A percentile compares a stretch with the other conserved stretches of the same genome.
Conservation (phyloP, 2,329 filamentous ascomycete species). For the Colletotrichum graminicola region DNA sequence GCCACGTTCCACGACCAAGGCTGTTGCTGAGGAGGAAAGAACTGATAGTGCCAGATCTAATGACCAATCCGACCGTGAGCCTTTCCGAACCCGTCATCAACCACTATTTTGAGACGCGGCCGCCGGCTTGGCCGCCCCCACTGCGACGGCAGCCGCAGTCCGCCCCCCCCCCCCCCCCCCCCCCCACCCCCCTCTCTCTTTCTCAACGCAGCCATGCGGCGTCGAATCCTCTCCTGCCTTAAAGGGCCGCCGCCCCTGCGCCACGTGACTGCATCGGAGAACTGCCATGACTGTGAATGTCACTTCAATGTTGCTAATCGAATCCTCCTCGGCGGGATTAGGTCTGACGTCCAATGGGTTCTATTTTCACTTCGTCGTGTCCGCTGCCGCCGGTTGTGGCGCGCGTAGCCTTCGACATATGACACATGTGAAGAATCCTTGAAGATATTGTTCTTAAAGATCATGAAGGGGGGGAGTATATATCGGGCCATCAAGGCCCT, state of each 20-base stretch:
- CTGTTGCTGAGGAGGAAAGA: neutral
- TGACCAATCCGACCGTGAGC: neutral
- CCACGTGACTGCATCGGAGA: conserved; percentile 19
- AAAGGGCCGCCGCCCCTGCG: neutral
- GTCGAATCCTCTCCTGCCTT: neutral
- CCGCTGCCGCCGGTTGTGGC: conserved; percentile 2
- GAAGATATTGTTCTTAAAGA: conserved; percentile 16
- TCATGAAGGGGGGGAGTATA: conserved; percentile 22
- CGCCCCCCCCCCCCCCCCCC: too few relatives aligned
- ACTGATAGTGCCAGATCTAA: neutral
- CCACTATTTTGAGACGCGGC: conserved; percentile 31
- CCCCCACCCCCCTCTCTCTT: too few relatives aligned
- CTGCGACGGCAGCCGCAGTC: neutral
- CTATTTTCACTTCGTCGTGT: conserved; percentile 24
- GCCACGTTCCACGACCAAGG: conserved; percentile 16
- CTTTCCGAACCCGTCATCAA: conserved; percentile 20
- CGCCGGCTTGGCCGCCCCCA: conserved; percentile 31
- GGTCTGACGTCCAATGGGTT: conserved; percentile 9
- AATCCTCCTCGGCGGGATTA: neutral
- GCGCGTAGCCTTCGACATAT: neutral
- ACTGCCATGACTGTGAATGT: neutral
- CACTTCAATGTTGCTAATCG: conserved; percentile 9
- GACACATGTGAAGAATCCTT: conserved; percentile 18
- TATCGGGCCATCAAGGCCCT: conserved; percentile 23
- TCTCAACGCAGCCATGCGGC: neutral